Evolutionary conservation across 192 early-diverging fungal species (phyloP).

Genomic region (Coemansia sp.): DNA sequence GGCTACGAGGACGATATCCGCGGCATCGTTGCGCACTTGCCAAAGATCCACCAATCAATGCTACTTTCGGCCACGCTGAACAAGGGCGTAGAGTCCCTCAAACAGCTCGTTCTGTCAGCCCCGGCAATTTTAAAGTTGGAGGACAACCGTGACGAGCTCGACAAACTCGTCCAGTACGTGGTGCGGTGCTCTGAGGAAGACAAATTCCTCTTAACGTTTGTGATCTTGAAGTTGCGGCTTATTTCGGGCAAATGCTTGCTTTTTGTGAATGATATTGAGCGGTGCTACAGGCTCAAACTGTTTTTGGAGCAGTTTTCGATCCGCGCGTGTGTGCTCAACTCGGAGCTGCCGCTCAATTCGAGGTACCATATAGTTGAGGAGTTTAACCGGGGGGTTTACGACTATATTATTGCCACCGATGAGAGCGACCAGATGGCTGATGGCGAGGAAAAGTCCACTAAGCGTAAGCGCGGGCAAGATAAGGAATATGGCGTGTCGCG

Average conservation of each 20-base stretch:
- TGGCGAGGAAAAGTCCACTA: background rate
- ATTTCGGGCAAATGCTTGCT: conserved; percentile 89
- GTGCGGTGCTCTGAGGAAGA: conserved; percentile 74
- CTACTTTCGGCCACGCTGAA: conserved; percentile 94
- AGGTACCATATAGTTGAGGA: conserved; percentile 95
- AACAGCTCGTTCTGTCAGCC: conserved; percentile 78
- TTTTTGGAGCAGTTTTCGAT: conserved; percentile 98
- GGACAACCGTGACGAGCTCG: conserved; percentile 62
- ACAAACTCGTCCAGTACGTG: conserved; percentile 73
- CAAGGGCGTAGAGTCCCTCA: conserved; percentile 82
- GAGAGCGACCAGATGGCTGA: conserved; percentile 70
- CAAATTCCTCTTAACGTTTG: conserved; percentile 84
- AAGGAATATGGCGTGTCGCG: conserved; percentile 93
- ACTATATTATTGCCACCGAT: conserved; percentile 95
- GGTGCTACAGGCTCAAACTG: conserved; percentile 86
- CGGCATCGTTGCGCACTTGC: conserved; percentile 68
- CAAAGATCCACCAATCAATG: conserved; percentile 87
- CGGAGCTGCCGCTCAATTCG: conserved; percentile 89
- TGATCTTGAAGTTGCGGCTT: conserved; percentile 86
- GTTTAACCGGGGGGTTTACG: conserved; percentile 94
- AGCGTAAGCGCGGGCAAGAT: conserved; percentile 59
- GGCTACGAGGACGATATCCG: conserved; percentile 89
- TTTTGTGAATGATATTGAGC: conserved; percentile 95
- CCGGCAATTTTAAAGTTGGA: conserved; percentile 85
- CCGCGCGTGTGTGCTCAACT: conserved; percentile 87